Conservation (phyloP, 371 early-diverging fungal genomes). For the Mucor plumbeus region DNA sequence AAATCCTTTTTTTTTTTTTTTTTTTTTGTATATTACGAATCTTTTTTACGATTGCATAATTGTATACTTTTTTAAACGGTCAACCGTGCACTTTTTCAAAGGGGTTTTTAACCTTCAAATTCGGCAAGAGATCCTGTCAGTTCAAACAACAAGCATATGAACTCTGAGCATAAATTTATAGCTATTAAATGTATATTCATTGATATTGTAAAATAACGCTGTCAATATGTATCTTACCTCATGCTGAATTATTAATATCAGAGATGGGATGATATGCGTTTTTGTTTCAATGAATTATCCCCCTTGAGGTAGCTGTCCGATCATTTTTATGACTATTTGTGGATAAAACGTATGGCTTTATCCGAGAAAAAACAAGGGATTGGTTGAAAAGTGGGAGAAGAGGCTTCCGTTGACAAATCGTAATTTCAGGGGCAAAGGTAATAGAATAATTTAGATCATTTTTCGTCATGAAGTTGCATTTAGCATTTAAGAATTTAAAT, state of each 20-base stretch:
- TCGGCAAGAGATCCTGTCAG: no score
- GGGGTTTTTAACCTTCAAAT: no score
- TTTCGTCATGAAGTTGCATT: not conserved
- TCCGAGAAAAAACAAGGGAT: not conserved
- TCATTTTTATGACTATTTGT: conserved; percentile 3
- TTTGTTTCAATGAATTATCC: not conserved
- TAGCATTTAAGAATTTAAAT: not conserved
- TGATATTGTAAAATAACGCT: no score
- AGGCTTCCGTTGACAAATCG: not conserved
- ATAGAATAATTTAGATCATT: not conserved
- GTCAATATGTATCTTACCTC: not conserved
- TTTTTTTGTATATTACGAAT: no score
- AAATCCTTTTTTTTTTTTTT: no score
- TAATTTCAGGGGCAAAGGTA: not conserved
- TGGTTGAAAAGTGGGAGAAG: not conserved
- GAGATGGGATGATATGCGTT: not conserved
- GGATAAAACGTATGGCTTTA: not conserved
- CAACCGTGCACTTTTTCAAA: no score
- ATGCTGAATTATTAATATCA: not conserved
- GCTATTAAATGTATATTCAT: no score
- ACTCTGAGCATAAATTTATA: no score
- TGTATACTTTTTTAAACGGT: no score
- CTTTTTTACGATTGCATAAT: no score
- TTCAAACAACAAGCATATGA: no score
- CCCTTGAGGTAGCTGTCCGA: not conserved